Conservation (phyloP, 768 basidiomycete genomes). For the Boletellus emodensis region DNA sequence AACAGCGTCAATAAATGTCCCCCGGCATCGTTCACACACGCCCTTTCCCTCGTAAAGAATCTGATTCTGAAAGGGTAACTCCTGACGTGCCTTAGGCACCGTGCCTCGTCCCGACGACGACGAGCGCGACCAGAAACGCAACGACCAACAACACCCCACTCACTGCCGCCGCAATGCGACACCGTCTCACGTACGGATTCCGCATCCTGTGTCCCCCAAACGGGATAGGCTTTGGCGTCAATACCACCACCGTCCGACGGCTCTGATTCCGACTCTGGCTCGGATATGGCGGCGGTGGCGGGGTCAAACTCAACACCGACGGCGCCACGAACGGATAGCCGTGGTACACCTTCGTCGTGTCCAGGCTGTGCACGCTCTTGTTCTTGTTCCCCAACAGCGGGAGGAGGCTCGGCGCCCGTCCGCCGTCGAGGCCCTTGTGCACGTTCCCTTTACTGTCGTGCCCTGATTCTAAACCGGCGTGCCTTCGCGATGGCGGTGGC, state of each 20-base stretch:
- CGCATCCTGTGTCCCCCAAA: slow-evolving; percentile 8
- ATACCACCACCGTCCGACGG: slow-evolving; percentile 14
- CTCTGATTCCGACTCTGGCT: not conserved
- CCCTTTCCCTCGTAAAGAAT: not conserved
- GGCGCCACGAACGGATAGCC: slow-evolving; percentile 62
- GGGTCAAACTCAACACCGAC: slow-evolving; percentile 35
- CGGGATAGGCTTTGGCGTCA: slow-evolving; percentile 18
- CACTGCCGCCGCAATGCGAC: slow-evolving; percentile 57
- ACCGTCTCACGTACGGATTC: slow-evolving; percentile 42
- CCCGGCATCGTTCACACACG: too few relatives aligned
- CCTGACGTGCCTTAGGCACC: not conserved
- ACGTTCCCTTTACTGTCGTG: slow-evolving; percentile 8
- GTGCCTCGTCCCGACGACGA: slow-evolving; percentile 28
- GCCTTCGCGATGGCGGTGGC: slow-evolving; percentile 9
- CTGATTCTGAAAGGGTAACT: too few relatives aligned
- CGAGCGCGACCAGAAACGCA: slow-evolving; percentile 50
- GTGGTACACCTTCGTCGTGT: slow-evolving; percentile 41
- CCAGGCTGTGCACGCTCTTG: slow-evolving; percentile 41
- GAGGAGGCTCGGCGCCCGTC: slow-evolving; percentile 33
- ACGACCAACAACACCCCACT: slow-evolving; percentile 47
- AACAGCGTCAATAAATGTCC: too few relatives aligned
- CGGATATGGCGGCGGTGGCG: slow-evolving; percentile 22
- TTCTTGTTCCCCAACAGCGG: slow-evolving; percentile 35
- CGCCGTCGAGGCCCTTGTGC: slow-evolving; percentile 35
- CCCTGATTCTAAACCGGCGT: not conserved